Evolutionary conservation across 257 asterid species (phyloP), one percentile per base, ranked within the genome.

Genomic region (Galeopsis tetrahit): DNA sequence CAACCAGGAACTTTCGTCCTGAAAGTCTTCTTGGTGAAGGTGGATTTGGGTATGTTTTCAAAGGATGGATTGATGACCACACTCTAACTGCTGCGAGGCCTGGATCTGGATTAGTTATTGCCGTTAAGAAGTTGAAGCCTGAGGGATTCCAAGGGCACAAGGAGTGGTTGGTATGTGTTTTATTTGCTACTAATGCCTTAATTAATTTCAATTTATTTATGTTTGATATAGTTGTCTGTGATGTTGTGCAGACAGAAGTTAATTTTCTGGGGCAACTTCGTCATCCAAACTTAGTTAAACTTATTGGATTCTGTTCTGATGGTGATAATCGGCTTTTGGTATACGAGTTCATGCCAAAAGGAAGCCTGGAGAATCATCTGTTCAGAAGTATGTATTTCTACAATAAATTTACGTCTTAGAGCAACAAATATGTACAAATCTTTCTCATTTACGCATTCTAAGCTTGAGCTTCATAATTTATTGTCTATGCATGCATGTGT

Each of bases 11-110:
- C 56, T 90, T 88, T 67, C 75, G 87, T 39, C 79, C 87, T 7
- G 97, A 88, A 60, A 84, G 88, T 76, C 86, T 88, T 67, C 86
- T 90, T 5, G 97, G 93, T 13, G 97, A 84, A 75, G 96, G 97
- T 10, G 91, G 90, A 75, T 88, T 88, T 52, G 97, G 96, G 32
- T 85, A 66, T 66, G 71, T 66, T 46, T 66, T 46, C 28, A 66
- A 66, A 32, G 71, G 71, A 46, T 66, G 71, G 71, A 66, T 66
- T 4, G 71, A 66, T 32, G 71, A 66, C 33, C 7, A 13, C 42
- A 66, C 59, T 33, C 88, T 90, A 14, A 78, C 85, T 40, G 83
- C 97, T 52, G 59, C 90, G 42, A 82, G 73, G 44, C 85, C 87
- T 6, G 90, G 93, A 21, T 82, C 81, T 2, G 95, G 96, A 73